Percentiles rank a stretch among this genome's conserved stretches.
Conservation (phyloP, 148 eudicot genomes). For the Nyssa sinensis region DNA sequence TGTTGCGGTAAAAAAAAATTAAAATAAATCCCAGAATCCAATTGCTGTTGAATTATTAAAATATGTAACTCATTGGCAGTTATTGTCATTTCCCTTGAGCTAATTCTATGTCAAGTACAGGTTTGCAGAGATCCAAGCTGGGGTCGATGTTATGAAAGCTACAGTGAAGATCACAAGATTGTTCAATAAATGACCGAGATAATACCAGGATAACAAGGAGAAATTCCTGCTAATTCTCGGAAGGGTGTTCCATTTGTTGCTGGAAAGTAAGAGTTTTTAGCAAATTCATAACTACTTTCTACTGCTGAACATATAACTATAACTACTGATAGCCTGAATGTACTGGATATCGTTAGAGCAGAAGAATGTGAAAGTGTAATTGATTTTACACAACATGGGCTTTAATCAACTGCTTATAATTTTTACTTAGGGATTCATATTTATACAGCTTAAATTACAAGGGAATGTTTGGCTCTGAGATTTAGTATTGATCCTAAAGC, state of each 20-base stretch:
- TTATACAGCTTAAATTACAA: neutral
- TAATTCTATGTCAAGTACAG: constrained; percentile 22
- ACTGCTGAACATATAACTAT: neutral
- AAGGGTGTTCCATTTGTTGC: constrained; percentile 68
- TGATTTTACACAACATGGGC: neutral
- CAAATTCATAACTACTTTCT: neutral
- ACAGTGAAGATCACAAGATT: constrained; percentile 68
- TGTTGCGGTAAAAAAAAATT: constrained; percentile 69
- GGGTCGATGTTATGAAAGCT: constrained; percentile 86
- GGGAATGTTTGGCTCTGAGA: neutral
- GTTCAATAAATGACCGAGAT: constrained; percentile 72
- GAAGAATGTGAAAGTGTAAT: no score
- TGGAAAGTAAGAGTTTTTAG: constrained; percentile 57
- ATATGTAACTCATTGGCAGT: neutral
- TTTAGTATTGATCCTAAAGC: no score
- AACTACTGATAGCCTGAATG: neutral
- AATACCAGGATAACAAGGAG: constrained; percentile 70
- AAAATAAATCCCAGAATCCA: neutral
- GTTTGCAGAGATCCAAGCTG: constrained; percentile 85
- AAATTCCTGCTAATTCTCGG: constrained; percentile 36
- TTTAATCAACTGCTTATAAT: neutral
- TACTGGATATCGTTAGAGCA: neutral
- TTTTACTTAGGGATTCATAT: no score
- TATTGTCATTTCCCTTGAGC: neutral
- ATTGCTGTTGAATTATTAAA: neutral